These are phyloP conservation scores for Mycena capillaripes DNA, from an alignment of 768 basidiomycete species.

Conservation along the genomic window DNA sequence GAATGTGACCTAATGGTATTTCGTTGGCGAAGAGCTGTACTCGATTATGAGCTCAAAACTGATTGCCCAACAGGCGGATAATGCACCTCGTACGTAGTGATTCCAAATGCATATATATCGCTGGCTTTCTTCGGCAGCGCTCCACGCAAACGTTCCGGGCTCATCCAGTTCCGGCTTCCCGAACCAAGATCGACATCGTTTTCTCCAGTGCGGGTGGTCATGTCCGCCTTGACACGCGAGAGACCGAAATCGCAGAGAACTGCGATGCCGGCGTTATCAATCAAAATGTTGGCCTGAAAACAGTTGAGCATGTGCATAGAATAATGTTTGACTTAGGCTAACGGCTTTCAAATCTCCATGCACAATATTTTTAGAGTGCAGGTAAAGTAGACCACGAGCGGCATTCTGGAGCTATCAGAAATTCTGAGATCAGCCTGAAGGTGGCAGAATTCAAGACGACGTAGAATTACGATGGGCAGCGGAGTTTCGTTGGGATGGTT, in stretches of 20 bases:
- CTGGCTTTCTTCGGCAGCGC: slow-evolving; percentile 22
- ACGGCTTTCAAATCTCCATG: slow-evolving; percentile 3
- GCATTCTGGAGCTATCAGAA: background rate
- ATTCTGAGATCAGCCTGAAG: background rate
- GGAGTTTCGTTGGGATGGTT: slow-evolving; percentile 16
- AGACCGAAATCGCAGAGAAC: slow-evolving; percentile 36
- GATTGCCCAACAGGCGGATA: background rate
- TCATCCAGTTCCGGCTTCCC: slow-evolving; percentile 39
- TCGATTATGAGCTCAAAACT: background rate
- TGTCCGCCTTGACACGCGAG: slow-evolving; percentile 28
- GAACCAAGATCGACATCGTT: background rate
- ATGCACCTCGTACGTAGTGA: slow-evolving; percentile 40
- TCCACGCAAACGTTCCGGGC: slow-evolving; percentile 36
- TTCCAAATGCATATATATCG: slow-evolving; percentile 42
- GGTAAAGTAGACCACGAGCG: slow-evolving; percentile 17
- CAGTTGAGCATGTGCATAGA: background rate
- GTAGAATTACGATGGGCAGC: background rate
- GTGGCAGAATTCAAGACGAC: too few relatives aligned
- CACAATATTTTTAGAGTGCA: slow-evolving; percentile 28
- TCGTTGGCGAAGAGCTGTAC: background rate
- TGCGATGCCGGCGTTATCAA: slow-evolving; percentile 27
- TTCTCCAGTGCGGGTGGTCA: slow-evolving; percentile 6
- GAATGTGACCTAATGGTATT: slow-evolving; percentile 6
- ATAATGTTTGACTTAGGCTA: background rate
- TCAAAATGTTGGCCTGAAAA: slow-evolving; percentile 27